Conservation (phyloP, 305 asterid species). For the Ruellia speciosa region DNA sequence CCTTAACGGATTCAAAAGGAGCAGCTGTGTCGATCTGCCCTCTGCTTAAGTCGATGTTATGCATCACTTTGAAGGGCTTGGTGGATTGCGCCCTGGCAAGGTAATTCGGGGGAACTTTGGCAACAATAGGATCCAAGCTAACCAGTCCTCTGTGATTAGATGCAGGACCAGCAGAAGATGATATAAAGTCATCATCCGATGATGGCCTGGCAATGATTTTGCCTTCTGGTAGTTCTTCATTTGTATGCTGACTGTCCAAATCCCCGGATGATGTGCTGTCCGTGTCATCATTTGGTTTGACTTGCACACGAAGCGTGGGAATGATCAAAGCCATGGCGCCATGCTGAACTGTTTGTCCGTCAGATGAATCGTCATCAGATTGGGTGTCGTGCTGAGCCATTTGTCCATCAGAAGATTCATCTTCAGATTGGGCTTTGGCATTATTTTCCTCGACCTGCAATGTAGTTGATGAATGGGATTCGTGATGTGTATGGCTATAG, state of each 20-base stretch:
- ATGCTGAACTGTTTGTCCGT: no score
- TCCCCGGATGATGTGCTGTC: background rate
- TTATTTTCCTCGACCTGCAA: constrained; percentile 20
- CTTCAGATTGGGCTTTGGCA: constrained; percentile 16
- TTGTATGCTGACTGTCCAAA: constrained; percentile 19
- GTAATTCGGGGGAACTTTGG: constrained; percentile 34
- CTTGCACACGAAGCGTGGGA: no score
- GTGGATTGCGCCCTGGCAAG: constrained; percentile 11
- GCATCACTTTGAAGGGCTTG: constrained; percentile 22
- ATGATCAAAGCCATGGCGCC: no score
- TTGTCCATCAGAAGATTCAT: constrained; percentile 26
- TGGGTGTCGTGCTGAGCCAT: constrained; percentile 15
- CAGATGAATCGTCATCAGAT: no score
- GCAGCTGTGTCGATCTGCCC: constrained; percentile 73
- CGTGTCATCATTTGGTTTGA: no score
- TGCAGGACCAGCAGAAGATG: constrained; percentile 20
- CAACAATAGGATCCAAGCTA: constrained; percentile 25
- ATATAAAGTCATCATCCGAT: constrained; percentile 27
- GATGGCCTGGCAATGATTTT: constrained; percentile 28
- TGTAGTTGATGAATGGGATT: no score
- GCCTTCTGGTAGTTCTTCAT: constrained; percentile 21
- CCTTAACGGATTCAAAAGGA: constrained; percentile 88
- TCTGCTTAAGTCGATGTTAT: constrained; percentile 23
- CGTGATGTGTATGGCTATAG: no score
- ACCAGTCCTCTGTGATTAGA: constrained; percentile 31